Base-by-base conservation (phyloP, 148 eudicot genomes). In the Amaranthus hypochondriacus region DNA sequence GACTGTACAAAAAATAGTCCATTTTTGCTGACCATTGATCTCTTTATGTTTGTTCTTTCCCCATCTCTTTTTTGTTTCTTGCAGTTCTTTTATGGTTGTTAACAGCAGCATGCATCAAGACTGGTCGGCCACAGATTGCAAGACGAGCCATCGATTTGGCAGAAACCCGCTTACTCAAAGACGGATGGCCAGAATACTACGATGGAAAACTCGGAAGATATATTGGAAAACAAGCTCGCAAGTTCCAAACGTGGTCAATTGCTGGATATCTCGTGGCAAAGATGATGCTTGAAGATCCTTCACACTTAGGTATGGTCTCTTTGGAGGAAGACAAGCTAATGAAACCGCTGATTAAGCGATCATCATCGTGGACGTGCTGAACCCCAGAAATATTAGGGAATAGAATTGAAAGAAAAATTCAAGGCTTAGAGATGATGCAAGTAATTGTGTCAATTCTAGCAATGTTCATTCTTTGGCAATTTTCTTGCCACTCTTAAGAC, bases 281-380 rank as follows among this genome's bases (percentile, higher is more conserved):
- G 73, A 93, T 93, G 98, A 79, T 93, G 98, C 68, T 93, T 67
- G 98, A 93, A 68, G 98, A 93, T 79, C 98, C 98, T 12, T 93
- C 98, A 21, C 98, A 93, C 79, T 78, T 93, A 81, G 96, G 94
- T 28, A 93, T 93, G 97, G 84, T 93, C 78, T 91, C 98, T 8
- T 80, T 91, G 28, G 98, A 93, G 82, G 98, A 91, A 70, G 98
- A 91, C 79, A 87, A 71, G 82, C 84, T 77, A 62, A 87, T 86
- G 89, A 91, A 89, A 84, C 97, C 89, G 21, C 75, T 88, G 53
- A 75, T 93, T 55, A 93, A 87, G 80, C 85, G 97, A 88, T 93
- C 98, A 28, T 80, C 95, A 18, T 93, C 98, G 49, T 93, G 97
- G 97, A 86, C 91, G 62, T 86, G 91, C 86, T 91, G 82, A 90